Percentiles rank a stretch among this genome's conserved stretches.
Conservation (phyloP, 1,284 basidiomycete species). For the Ceratobasidium papillatum region DNA sequence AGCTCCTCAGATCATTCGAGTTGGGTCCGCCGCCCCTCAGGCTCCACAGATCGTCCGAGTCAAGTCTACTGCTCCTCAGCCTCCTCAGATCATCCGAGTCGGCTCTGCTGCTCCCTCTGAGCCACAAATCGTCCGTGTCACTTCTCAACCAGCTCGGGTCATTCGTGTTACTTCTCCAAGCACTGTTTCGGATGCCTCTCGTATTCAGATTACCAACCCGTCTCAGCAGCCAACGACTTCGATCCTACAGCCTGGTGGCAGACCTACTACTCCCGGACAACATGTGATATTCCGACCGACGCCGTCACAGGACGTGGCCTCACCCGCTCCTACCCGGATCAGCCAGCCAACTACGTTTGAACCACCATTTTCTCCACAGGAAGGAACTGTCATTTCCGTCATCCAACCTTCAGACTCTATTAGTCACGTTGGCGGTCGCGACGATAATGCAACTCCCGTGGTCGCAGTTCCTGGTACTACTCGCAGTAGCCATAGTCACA, state of each 20-base stretch:
- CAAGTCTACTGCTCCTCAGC: slow-evolving; percentile 18
- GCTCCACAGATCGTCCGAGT: slow-evolving; percentile 29
- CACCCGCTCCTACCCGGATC: slow-evolving; percentile 10
- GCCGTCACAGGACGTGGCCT: not conserved
- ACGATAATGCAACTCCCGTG: slow-evolving; percentile 24
- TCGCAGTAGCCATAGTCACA: slow-evolving; percentile 1
- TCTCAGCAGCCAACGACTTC: not conserved
- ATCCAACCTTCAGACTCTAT: slow-evolving; percentile 29
- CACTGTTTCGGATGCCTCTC: slow-evolving; percentile 21
- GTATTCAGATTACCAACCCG: slow-evolving; percentile 24
- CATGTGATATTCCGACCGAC: slow-evolving; percentile 15
- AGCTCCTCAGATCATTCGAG: slow-evolving; percentile 23
- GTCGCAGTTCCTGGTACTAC: not conserved
- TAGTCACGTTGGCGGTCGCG: slow-evolving; percentile 11
- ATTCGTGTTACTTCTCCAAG: slow-evolving; percentile 39
- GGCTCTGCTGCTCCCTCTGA: slow-evolving; percentile 31
- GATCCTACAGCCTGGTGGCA: slow-evolving; percentile 24
- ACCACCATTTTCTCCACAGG: slow-evolving; percentile 7
- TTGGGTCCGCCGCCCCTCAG: slow-evolving; percentile 2
- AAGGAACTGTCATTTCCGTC: slow-evolving; percentile 8
- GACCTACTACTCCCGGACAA: not conserved
- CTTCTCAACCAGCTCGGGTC: slow-evolving; percentile 22
- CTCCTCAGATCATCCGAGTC: slow-evolving; percentile 26
- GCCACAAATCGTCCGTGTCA: slow-evolving; percentile 33
- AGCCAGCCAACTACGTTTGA: slow-evolving; percentile 23